Conservation (phyloP, 2,329 filamentous ascomycete genomes). For the Calonectria hongkongensis region DNA sequence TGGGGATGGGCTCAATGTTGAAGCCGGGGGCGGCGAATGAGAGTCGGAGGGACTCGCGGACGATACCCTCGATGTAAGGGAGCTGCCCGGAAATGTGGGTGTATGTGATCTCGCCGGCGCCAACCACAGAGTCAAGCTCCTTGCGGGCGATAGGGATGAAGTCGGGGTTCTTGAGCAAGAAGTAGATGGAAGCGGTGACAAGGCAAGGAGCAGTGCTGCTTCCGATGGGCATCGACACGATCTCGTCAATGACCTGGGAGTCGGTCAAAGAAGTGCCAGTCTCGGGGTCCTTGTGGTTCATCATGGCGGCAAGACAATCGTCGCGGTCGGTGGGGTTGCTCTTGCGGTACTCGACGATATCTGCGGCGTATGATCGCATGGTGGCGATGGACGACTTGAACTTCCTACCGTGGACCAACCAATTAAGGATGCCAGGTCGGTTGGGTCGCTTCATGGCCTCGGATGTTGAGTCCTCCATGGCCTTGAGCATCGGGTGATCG, state of each 20-base stretch:
- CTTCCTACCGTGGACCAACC: constrained; percentile 70
- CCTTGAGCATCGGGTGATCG: constrained; percentile 69
- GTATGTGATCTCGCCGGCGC: constrained; percentile 64
- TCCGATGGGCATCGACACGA: constrained; percentile 80
- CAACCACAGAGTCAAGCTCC: constrained; percentile 73
- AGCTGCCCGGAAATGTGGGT: constrained; percentile 70
- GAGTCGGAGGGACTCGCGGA: constrained; percentile 74
- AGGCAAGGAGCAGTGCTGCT: constrained; percentile 69
- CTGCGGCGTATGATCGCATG: constrained; percentile 73
- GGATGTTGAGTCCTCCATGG: constrained; percentile 72
- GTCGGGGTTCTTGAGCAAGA: constrained; percentile 70
- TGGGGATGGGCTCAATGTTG: constrained; percentile 69
- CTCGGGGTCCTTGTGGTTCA: constrained; percentile 76
- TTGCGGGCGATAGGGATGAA: constrained; percentile 69
- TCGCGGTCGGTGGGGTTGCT: constrained; percentile 72
- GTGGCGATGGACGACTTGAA: constrained; percentile 71
- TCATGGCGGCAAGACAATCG: constrained; percentile 77
- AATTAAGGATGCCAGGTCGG: constrained; percentile 70
- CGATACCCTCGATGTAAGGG: constrained; percentile 71
- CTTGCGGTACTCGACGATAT: constrained; percentile 75
- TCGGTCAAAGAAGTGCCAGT: constrained; percentile 76
- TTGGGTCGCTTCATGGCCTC: constrained; percentile 74
- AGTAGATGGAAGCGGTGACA: constrained; percentile 68
- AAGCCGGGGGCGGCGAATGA: constrained; percentile 73
- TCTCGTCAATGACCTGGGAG: constrained; percentile 79